A percentile compares a stretch with the other conserved stretches of the same genome.
phyloP scores from a whole-genome alignment of 106 monocot genomes.

The Amphibolis antarctica region DNA sequence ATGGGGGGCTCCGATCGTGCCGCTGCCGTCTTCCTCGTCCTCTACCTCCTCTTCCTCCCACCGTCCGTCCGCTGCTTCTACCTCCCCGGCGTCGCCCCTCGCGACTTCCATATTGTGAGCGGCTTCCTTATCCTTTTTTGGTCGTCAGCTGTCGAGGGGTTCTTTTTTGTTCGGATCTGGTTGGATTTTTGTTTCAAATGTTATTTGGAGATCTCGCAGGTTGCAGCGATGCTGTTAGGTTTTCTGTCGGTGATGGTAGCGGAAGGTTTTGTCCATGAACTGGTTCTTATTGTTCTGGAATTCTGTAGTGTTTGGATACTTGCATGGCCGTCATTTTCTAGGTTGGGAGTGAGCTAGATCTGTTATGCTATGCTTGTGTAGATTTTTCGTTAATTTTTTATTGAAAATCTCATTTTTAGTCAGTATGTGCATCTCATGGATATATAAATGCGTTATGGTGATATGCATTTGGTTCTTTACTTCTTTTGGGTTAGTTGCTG shows the following conservation, averaged over 20 bases:
- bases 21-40: not conserved
- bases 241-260: not conserved
- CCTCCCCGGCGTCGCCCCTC: conserved; percentile 40
- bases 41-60: conserved; percentile 7
- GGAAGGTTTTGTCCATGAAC: not conserved
- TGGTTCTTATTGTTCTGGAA: not conserved
- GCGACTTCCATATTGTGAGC: not conserved
- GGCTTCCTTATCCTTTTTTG: not conserved
- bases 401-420: not conserved
- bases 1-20: no score
- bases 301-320: not conserved
- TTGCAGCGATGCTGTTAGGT: not conserved
- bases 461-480: not conserved
- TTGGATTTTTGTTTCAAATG: not conserved
- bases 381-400: not conserved
- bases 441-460: not conserved
- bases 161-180: not conserved
- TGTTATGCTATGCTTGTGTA: not conserved
- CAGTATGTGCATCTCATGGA: not conserved
- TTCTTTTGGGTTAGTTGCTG: not conserved
- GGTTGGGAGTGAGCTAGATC: not conserved
- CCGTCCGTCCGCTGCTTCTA: conserved; percentile 15
- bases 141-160: not conserved
- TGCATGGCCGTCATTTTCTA: not conserved
- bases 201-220: not conserved